Percentiles rank a stretch among this genome's conserved stretches.
Conservation (phyloP, 768 basidiomycete genomes). For the Suillus occidentalis region DNA sequence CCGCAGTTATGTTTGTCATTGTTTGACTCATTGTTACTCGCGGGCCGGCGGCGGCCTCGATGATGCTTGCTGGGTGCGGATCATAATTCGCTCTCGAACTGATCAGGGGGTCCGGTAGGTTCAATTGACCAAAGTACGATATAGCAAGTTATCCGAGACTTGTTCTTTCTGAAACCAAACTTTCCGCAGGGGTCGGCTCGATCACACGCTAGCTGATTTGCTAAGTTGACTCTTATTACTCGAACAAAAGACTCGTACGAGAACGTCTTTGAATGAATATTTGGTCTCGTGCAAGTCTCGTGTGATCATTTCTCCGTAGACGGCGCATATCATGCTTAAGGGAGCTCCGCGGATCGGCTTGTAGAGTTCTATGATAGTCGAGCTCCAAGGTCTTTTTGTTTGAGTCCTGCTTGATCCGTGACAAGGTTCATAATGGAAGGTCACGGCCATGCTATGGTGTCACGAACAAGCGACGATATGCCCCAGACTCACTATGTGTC, state of each 20-base stretch:
- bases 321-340: background rate
- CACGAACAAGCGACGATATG: background rate
- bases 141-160: background rate
- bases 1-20: constrained; percentile 16
- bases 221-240: background rate
- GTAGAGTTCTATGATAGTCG: background rate
- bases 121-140: background rate
- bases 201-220: background rate
- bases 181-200: constrained; percentile 1
- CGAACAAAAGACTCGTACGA: background rate
- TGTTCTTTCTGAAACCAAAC: background rate
- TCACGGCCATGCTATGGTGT: background rate
- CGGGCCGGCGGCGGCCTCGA: background rate
- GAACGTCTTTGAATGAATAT: background rate
- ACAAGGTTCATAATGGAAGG: background rate
- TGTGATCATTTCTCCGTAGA: background rate
- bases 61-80: background rate
- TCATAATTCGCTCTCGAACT: background rate
- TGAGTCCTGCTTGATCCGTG: background rate
- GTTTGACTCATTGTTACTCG: constrained; percentile 19
- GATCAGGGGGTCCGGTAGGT: background rate
- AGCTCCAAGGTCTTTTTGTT: background rate
- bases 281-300: background rate
- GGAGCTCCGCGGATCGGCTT: constrained; percentile 1
- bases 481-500: background rate